Conservation (phyloP, 2,329 filamentous ascomycete species). For the Chaetomium sp. region DNA sequence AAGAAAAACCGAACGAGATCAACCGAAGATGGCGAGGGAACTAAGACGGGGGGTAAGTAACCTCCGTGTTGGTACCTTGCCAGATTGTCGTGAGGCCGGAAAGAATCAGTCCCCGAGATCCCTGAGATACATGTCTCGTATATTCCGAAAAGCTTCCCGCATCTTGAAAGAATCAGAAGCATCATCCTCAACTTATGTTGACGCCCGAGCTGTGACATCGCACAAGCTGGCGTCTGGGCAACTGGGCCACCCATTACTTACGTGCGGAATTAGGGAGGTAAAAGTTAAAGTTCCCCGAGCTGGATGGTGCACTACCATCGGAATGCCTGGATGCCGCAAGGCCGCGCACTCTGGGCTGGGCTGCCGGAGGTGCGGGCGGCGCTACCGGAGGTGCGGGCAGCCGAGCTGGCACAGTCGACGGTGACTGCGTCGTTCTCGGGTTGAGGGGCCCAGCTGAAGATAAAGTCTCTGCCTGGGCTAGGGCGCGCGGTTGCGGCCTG, state of each 20-base stretch:
- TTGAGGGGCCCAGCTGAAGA: background rate
- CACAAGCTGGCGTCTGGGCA: background rate
- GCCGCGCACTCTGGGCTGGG: constrained; percentile 19
- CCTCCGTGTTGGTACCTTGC: background rate
- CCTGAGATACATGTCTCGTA: background rate
- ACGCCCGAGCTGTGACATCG: background rate
- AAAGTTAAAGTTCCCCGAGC: constrained; percentile 26
- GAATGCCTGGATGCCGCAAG: constrained; percentile 27
- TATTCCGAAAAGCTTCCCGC: background rate
- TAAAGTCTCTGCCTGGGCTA: background rate
- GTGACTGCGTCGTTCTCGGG: background rate
- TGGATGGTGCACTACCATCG: constrained; percentile 9
- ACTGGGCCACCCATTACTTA: background rate
- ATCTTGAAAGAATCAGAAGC: background rate
- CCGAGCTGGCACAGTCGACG: background rate
- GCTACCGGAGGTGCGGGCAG: background rate
- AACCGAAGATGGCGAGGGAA: background rate
- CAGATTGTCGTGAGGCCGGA: background rate
- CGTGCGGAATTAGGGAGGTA: constrained; percentile 3
- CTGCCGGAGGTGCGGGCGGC: background rate
- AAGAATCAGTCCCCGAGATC: background rate
- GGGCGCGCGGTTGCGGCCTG: background rate
- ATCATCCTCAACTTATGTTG: background rate
- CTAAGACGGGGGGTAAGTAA: background rate
- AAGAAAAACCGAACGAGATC: background rate